Evolutionary conservation across 106 monocot genomes (phyloP), one percentile per base, ranked within the genome.

Genomic region (Hemerocallis citrina): DNA sequence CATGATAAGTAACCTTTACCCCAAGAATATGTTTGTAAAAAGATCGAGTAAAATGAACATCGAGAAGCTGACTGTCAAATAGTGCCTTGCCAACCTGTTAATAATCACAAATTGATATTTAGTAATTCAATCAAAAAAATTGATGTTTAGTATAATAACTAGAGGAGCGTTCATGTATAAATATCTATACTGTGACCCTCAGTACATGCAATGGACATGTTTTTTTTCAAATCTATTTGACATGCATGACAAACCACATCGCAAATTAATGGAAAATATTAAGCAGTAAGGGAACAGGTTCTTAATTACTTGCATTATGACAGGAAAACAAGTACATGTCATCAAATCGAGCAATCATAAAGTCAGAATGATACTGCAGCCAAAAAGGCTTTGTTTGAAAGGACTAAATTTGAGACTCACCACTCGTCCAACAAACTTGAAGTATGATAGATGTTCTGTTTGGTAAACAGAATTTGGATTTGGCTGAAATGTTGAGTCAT

Each of bases 1-100:
- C 96, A 75, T 87, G 96, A 62, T 96, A 96, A 15, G 96, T 96
- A 33, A 96, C 96, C 72, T 96, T 96, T 15, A 75, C 83, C 10
- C 84, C 96, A 48, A 96, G 87, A 71, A 96, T 96, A 56, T 96
- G 96, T 49, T 96, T 96, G 74, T 96, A 96, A 52, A 96, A 96
- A 52, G 96, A 96, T 72, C 96, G 71, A 15, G 96, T 96, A 38
- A 96, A 96, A 81, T 96, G 90, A 21, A 90, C 96, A 87, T 96
- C 96, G 19, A 96, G 67, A 72, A 96, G 90, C 60, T 96, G 96
- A 37, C 81, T 75, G 70, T 96, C 96, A 75, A 96, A 96, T 23
- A 96, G 75, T 33, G 96, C 96, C 67, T 96, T 96, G 13, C 86
- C 96, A 76, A 96, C 96, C 96, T 96, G 67, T 3, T 0, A 23